Conservation (phyloP, 768 basidiomycete genomes). For the Jaapia argillacea region DNA sequence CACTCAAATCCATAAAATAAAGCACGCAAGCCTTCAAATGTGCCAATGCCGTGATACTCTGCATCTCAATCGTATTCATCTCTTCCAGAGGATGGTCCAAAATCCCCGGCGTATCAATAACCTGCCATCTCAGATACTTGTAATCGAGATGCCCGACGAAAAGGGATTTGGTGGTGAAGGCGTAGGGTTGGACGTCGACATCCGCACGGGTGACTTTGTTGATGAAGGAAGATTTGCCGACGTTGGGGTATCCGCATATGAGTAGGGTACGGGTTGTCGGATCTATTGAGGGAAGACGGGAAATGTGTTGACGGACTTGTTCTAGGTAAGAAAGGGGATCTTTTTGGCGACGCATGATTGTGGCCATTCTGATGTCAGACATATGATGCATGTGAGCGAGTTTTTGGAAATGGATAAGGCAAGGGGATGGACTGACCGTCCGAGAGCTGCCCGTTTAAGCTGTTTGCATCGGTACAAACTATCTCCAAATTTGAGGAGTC, state of each 20-base stretch:
- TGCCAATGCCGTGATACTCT: constrained; percentile 95
- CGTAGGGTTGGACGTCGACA: constrained; percentile 98
- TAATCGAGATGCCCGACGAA: constrained; percentile 99
- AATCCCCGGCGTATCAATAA: constrained; percentile 98
- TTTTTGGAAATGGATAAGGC: background rate
- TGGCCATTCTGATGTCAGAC: constrained; percentile 99
- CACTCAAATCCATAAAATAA: constrained; percentile 98
- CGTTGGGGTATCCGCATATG: constrained; percentile 98
- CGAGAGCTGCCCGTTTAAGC: constrained; percentile 93
- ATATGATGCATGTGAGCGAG: too few relatives aligned
- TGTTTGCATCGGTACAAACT: constrained; percentile 97
- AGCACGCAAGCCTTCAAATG: constrained; percentile 90
- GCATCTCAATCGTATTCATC: constrained; percentile 99
- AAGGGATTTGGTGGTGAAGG: constrained; percentile 97
- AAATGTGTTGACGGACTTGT: constrained; percentile 98
- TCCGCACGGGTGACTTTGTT: constrained; percentile 99
- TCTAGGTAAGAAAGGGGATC: constrained; percentile 97
- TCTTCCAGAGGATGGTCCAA: constrained; percentile 98
- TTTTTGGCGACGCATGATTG: constrained; percentile 97
- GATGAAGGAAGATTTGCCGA: constrained; percentile 98
- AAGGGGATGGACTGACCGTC: constrained; percentile 65
- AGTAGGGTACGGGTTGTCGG: constrained; percentile 96
- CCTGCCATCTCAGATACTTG: constrained; percentile 99
- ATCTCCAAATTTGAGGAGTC: constrained; percentile 96
- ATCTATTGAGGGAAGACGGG: constrained; percentile 95